Evolutionary conservation across 805 yeast genomes (phyloP).

Genomic region (Metschnikowia lunata): DNA sequence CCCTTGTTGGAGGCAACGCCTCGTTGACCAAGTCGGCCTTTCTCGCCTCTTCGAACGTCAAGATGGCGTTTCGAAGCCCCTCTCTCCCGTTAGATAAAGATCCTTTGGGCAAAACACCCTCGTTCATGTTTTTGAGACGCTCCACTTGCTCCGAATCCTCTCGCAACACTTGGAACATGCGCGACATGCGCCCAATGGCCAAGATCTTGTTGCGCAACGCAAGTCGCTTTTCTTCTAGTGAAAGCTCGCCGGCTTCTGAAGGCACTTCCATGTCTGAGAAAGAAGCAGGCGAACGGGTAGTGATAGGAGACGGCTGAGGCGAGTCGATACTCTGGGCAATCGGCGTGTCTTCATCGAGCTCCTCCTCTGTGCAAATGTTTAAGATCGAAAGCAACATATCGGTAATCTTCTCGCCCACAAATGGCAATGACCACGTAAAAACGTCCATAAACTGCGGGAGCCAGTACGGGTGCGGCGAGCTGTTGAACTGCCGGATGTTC

Average conservation of each 20-base stretch:
- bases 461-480: slow-evolving; percentile 95
- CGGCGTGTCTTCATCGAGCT: slow-evolving; percentile 71
- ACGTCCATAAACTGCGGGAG: slow-evolving; percentile 96
- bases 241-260: slow-evolving; percentile 16
- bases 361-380: slow-evolving; percentile 94
- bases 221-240: slow-evolving; percentile 35
- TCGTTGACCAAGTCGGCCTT: slow-evolving; percentile 79
- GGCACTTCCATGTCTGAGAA: slow-evolving; percentile 5
- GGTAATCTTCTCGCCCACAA: slow-evolving; percentile 93
- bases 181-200: slow-evolving; percentile 93
- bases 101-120: slow-evolving; percentile 83
- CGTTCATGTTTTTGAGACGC: slow-evolving; percentile 65
- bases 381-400: slow-evolving; percentile 88
- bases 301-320: slow-evolving; percentile 23
- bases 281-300: slow-evolving; percentile 5
- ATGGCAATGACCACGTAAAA: slow-evolving; percentile 94
- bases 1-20: slow-evolving; percentile 77
- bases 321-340: slow-evolving; percentile 29
- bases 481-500: slow-evolving; percentile 92
- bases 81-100: slow-evolving; percentile 78
- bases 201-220: slow-evolving; percentile 81
- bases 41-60: slow-evolving; percentile 78
- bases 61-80: slow-evolving; percentile 65
- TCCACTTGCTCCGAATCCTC: slow-evolving; percentile 85
- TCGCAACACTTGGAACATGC: slow-evolving; percentile 85